phyloP scores from a whole-genome alignment of 495 filamentous ascomycete species.

The Penicillium simplicissimum region DNA sequence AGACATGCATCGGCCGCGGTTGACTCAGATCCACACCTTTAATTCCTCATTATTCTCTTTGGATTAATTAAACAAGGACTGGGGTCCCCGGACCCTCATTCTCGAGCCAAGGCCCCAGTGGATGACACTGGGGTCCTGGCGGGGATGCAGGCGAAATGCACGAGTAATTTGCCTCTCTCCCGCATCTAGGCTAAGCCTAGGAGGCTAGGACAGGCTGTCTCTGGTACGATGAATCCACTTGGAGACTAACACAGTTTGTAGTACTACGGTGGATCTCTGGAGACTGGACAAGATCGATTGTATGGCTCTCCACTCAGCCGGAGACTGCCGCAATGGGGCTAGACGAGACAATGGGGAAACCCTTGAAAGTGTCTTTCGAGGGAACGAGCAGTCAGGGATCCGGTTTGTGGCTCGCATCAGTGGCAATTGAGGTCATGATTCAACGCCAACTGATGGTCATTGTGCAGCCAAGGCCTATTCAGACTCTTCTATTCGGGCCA shows the following conservation, averaged over 20 bases:
- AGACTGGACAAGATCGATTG: not conserved
- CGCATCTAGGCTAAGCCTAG: not conserved
- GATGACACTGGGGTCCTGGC: constrained; percentile 12
- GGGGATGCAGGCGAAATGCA: not conserved
- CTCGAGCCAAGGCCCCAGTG: constrained; percentile 19
- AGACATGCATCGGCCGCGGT: constrained; percentile 19
- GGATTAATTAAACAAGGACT: constrained; percentile 5
- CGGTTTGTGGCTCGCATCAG: not conserved
- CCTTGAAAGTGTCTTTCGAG: not conserved
- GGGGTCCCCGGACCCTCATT: constrained; percentile 13
- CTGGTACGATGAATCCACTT: not conserved
- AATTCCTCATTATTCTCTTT: not conserved
- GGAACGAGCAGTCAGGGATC: not conserved
- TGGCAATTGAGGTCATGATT: not conserved
- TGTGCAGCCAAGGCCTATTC: not conserved
- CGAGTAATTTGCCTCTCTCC: not conserved
- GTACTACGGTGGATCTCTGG: not conserved
- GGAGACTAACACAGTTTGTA: not conserved
- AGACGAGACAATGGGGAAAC: not conserved
- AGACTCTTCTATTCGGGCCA: not conserved
- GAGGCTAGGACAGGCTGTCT: not conserved
- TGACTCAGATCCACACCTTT: constrained; percentile 16
- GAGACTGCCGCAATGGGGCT: constrained; percentile 6
- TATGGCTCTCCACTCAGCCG: not conserved
- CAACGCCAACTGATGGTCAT: not conserved